Evolutionary conservation across 108 stramenopile genomes (phyloP), one percentile per base, ranked within the genome.

Genomic region (Thalassiosira profunda): DNA sequence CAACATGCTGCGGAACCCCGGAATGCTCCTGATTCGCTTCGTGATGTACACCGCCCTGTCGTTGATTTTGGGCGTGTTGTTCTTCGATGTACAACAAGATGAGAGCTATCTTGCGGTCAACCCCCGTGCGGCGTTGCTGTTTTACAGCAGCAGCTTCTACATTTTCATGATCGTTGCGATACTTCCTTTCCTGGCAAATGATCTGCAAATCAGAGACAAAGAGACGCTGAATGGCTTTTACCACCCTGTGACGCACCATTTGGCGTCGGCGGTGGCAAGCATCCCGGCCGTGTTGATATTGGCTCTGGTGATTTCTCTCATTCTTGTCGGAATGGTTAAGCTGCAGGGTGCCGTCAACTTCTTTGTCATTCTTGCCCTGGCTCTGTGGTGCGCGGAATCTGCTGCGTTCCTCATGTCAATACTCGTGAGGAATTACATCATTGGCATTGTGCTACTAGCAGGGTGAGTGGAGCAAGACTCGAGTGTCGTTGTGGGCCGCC

Each of bases 131-230:
- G 81, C 84, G 0, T 54, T 85, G 10, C 53, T 85, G 14, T 88
- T 85, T 45, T 88, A 85, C 52, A 83, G 84, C 56, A 82, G 79
- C 7, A 79, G 84, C 15, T 88, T 88, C 42, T 88, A 82, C 60
- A 81, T 85, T 26, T 88, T 85, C 58, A 88, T 88, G 87, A 70
- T 72, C 29, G 79, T 82, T 41, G 84, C 83, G 7, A 79, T 80
- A 1, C 30, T 88, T 8, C 87, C 87, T 3, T 88, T 88, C 58
- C 70, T 84, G 28, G 79, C 84, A 28, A 83, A 82, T 41, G 87
- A 88, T 55, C 70, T 82, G 21, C 70, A 48, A 20, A 88, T 88
- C 26, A 65, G 84, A 18, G 72, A 88, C 52, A 88, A 85, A 59
- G 87, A 88, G 67, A 84, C 85, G 14, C 43, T 63, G 43, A 88